A percentile compares a stretch with the other conserved stretches of the same genome.
These are phyloP conservation scores for Fusarium papillatum DNA, from an alignment of 2,329 filamentous ascomycete genomes.

Conservation along the genomic window DNA sequence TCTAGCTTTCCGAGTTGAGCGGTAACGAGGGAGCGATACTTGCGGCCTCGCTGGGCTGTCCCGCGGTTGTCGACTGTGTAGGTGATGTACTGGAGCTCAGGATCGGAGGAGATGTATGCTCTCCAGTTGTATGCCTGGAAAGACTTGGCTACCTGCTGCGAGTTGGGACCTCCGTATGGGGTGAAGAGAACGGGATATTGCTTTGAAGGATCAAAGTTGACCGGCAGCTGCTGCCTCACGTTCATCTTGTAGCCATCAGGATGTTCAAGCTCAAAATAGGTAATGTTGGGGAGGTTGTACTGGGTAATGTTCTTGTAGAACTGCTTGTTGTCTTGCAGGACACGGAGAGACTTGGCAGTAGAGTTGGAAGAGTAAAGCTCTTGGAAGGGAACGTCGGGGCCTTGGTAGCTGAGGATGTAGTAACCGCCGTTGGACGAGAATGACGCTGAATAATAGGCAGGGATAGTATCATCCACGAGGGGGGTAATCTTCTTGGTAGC, in stretches of 20 bases:
- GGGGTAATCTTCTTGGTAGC: conserved; percentile 65
- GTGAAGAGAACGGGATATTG: conserved; percentile 78
- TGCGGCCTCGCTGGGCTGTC: conserved; percentile 74
- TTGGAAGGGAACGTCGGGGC: conserved; percentile 78
- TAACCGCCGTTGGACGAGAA: conserved; percentile 74
- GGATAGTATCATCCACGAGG: conserved; percentile 71
- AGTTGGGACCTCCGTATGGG: conserved; percentile 76
- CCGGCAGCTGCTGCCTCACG: conserved; percentile 74
- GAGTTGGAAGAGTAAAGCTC: conserved; percentile 73
- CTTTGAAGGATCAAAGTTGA: conserved; percentile 72
- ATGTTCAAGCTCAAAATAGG: conserved; percentile 73
- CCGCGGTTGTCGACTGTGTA: conserved; percentile 78
- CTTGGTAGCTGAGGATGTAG: conserved; percentile 75
- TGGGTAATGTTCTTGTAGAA: conserved; percentile 67
- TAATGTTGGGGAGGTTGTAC: conserved; percentile 75
- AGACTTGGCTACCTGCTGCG: conserved; percentile 71
- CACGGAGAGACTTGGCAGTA: conserved; percentile 65
- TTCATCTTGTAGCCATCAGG: conserved; percentile 73
- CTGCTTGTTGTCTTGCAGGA: conserved; percentile 71
- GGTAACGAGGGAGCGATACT: conserved; percentile 70
- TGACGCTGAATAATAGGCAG: conserved; percentile 73
- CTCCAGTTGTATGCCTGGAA: conserved; percentile 70
- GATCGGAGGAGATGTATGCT: conserved; percentile 75
- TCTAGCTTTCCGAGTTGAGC: conserved; percentile 74
- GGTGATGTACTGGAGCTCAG: conserved; percentile 76